Conservation (phyloP, 2,329 filamentous ascomycete genomes). For the Samsoniella hepiali region DNA sequence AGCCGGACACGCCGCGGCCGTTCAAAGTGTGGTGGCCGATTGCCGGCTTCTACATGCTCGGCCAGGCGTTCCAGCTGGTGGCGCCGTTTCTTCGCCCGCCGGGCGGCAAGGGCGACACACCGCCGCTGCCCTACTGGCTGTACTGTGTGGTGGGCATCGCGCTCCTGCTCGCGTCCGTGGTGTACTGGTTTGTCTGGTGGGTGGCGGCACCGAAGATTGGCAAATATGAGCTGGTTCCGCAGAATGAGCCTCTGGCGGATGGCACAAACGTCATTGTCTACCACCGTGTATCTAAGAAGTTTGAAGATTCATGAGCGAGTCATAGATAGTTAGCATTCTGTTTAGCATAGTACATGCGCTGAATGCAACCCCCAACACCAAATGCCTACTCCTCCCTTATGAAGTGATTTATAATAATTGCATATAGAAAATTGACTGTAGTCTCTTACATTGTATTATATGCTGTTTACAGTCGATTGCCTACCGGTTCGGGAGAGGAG, state of each 20-base stretch:
- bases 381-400: too few relatives aligned
- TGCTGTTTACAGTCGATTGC: too few relatives aligned
- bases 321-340: not conserved
- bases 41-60: conserved; percentile 23
- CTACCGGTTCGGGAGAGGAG: too few relatives aligned
- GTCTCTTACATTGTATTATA: too few relatives aligned
- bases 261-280: conserved; percentile 26
- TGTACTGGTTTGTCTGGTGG: conserved; percentile 26
- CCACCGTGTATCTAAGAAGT: conserved; percentile 21
- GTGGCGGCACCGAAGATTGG: conserved; percentile 23
- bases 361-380: not conserved
- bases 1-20: conserved; percentile 21
- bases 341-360: not conserved
- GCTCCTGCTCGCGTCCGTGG: conserved; percentile 21
- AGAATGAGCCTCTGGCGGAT: conserved; percentile 23
- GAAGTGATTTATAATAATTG: too few relatives aligned
- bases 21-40: conserved; percentile 25
- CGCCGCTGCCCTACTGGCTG: conserved; percentile 25
- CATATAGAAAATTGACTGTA: too few relatives aligned
- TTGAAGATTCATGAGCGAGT: conserved; percentile 1
- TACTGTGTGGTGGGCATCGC: conserved; percentile 25
- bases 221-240: conserved; percentile 22
- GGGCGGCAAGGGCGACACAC: conserved; percentile 23
- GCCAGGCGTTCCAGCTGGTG: conserved; percentile 24
- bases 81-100: conserved; percentile 24